phyloP scores from a whole-genome alignment of 495 filamentous ascomycete species.

The Hyaloscypha hepaticicola region DNA sequence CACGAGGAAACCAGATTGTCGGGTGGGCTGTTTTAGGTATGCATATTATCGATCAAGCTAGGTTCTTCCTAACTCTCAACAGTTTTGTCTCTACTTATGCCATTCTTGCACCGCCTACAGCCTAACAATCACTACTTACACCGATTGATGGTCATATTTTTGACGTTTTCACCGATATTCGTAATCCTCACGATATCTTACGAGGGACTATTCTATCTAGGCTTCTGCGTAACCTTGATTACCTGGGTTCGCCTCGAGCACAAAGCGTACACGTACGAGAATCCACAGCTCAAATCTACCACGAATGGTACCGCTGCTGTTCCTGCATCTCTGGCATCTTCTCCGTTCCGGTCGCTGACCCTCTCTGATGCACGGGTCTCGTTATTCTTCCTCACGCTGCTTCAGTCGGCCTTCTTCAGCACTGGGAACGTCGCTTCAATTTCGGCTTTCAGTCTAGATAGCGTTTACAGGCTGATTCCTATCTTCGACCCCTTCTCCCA shows the following conservation, averaged over 20 bases:
- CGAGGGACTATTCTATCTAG: constrained; percentile 94
- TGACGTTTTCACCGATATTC: constrained; percentile 91
- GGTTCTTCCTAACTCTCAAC: constrained; percentile 3
- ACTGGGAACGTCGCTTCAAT: constrained; percentile 96
- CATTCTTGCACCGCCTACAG: constrained; percentile 75
- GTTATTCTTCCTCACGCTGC: constrained; percentile 90
- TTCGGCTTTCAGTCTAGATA: constrained; percentile 91
- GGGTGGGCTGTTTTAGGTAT: constrained; percentile 83
- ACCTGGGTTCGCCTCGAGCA: constrained; percentile 92
- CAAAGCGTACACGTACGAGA: constrained; percentile 59
- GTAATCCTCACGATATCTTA: constrained; percentile 97
- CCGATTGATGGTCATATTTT: constrained; percentile 82
- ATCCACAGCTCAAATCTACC: constrained; percentile 23
- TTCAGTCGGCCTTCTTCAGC: constrained; percentile 96
- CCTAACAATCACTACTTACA: constrained; percentile 90
- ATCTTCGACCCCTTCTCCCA: constrained; percentile 94
- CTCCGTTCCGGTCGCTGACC: constrained; percentile 48
- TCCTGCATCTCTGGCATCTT: constrained; percentile 24
- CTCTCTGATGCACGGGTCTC: constrained; percentile 82
- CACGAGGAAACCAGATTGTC: constrained; percentile 81
- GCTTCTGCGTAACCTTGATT: constrained; percentile 78
- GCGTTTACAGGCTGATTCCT: constrained; percentile 87
- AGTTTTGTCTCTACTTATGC: constrained; percentile 77
- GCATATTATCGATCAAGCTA: constrained; percentile 28
- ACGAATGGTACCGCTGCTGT: constrained; percentile 29